Base-by-base conservation (phyloP, 2,329 filamentous ascomycete species). In the Monosporascus sp. region DNA sequence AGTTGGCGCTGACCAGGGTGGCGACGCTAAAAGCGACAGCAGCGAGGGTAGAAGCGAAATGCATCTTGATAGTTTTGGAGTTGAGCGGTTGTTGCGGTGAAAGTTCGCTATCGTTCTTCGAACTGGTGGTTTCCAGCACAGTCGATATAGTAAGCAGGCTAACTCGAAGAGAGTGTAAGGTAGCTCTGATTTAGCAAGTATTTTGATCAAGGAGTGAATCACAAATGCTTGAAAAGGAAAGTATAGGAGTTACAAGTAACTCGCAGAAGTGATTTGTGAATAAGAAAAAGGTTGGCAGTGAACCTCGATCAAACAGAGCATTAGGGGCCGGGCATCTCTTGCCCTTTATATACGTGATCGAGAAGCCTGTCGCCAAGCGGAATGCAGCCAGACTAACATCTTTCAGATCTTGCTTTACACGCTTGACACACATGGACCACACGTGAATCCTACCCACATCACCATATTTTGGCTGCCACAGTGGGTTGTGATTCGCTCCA, bases 21-120 rank as follows among this genome's bases (percentile, higher is more conserved):
- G 73, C 74, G 58, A 76, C 72, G 56, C 72, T 66, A 50, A 63
- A 64, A 58, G 67, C 65, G 55, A 77, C 58, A 59, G 72, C 68
- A 59, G 75, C 67, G 64, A 78, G 61, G 62, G 75, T 62, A 56
- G 68, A 69, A 63, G 72, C 60, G 73, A 82, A 82, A 64, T 76
- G 76, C 80, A 84, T 84, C 52, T 73, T 81, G 75, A 64, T 79
- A 71, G 64, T 56, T 60, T 55, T 50, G 53, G 61, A 62, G 56
- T 57, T 54, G 46, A 55, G 48, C 54, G 55, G 52, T 54, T 52
- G 55, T 51, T 58, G 52, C 35, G 45, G 47, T 45, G 53, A 53
- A 55, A 50, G 47, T 22, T 49, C 25, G 48, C 54, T 57, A 31
- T 55, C 44, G 39, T 45, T 52, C 52, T n/a, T 41, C 15, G 5